phyloP scores from a whole-genome alignment of 75 land plant species.

The Azolla pinnata region DNA sequence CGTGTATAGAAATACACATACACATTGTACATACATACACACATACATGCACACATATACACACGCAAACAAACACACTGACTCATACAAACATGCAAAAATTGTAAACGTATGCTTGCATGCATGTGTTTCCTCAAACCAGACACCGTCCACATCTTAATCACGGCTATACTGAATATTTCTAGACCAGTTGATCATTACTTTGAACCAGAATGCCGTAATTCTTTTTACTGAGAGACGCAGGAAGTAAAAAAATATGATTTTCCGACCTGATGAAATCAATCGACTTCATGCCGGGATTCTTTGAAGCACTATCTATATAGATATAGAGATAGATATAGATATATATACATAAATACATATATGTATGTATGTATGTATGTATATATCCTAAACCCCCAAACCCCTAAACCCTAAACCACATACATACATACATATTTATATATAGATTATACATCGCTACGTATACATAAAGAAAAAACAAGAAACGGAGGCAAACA shows the following conservation, averaged over 20 bases:
- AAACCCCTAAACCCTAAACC: not conserved
- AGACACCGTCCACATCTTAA: no score
- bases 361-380: slow-evolving; percentile 1
- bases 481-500: not conserved
- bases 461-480: not conserved
- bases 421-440: not conserved
- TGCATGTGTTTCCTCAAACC: no score
- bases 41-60: no score
- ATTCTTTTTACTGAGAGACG: no score
- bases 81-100: no score
- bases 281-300: not conserved
- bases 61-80: no score
- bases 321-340: not conserved
- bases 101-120: no score
- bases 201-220: no score
- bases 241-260: not conserved
- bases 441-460: not conserved
- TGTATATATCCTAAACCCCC: not conserved
- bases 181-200: no score
- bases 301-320: not conserved
- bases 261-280: not conserved
- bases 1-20: no score
- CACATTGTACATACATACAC: no score
- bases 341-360: not conserved
- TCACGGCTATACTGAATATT: no score